Base-by-base conservation (phyloP, 1,139 yeast genomes). In the Suhomyces wounanorum region DNA sequence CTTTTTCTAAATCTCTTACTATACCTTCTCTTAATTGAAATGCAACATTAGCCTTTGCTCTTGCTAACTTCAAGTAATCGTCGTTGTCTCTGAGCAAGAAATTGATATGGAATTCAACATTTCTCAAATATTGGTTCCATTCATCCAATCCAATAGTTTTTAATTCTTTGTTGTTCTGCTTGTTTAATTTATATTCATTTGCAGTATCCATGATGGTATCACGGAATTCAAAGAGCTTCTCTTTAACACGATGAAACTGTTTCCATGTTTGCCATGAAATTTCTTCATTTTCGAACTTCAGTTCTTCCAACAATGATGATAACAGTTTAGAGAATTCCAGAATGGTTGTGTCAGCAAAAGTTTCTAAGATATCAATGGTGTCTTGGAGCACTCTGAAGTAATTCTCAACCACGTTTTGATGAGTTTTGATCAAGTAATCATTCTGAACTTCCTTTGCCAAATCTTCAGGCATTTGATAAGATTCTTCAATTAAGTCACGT, bases 1-100 rank as follows among this genome's bases (percentile, higher is more conserved):
- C 44, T 8, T 36, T 43, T 17, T 40, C 45, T 10, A 36, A 11
- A 14, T 48, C 52, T 31, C 48, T 55, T 6, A 48, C 60, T 49
- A 66, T 58, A 14, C 69, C 76, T 64, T 87, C 92, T 58, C 95
- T 81, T 53, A 75, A 72, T 69, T 90, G 97, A 66, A 88, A 87
- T 16, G 87, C 86, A 42, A 88, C 70, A 62, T 91, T 92, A 17
- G 96, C 96, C 65, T 85, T 82, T 13, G 96, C 92, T 61, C 97
- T 79, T 52, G 87, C 75, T 47, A 89, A 79, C 52, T 84, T 83
- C 58, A 89, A 71, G 63, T 84, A 87, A 55, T 85, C 86, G 30
- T 85, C 87, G 51, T 87, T 82, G 63, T 91, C 97, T 53, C 83
- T 79, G 33, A 82, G 70, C 51, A 90, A 66, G 38, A 83, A 73